Conservation (phyloP, 2,329 filamentous ascomycete species). For the Pseudogymnoascus sp. region DNA sequence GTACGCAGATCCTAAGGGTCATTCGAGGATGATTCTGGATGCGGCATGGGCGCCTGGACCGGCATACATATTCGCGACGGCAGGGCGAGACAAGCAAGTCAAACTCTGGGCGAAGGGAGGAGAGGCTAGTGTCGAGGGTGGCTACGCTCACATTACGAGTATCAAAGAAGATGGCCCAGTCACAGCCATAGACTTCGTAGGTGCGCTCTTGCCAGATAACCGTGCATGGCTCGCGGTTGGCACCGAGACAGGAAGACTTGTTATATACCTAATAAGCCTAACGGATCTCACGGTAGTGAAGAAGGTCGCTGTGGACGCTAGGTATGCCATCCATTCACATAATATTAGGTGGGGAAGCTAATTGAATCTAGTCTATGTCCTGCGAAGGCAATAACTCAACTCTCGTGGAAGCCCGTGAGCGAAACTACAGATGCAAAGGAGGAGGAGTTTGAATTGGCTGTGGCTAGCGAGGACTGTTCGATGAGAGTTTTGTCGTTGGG, state of each 20-base stretch:
- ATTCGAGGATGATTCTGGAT: slow-evolving; percentile 86
- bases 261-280: slow-evolving; percentile 20
- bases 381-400: slow-evolving; percentile 36
- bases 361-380: slow-evolving; percentile 35
- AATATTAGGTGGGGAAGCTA: background rate
- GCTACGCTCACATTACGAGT: slow-evolving; percentile 32
- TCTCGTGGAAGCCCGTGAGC: slow-evolving; percentile 56
- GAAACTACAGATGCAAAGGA: slow-evolving; percentile 12
- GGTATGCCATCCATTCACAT: slow-evolving; percentile 16
- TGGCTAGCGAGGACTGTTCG: slow-evolving; percentile 49
- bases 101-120: slow-evolving; percentile 53
- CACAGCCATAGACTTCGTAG: slow-evolving; percentile 63
- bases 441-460: slow-evolving; percentile 21
- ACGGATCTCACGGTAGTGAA: slow-evolving; percentile 25
- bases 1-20: slow-evolving; percentile 70
- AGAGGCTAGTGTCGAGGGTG: slow-evolving; percentile 19
- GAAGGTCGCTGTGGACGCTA: slow-evolving; percentile 14
- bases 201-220: slow-evolving; percentile 23
- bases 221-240: slow-evolving; percentile 45
- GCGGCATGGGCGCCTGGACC: slow-evolving; percentile 63
- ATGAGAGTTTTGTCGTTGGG: slow-evolving; percentile 45
- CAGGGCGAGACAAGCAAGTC: slow-evolving; percentile 79
- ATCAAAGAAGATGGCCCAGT: slow-evolving; percentile 50
- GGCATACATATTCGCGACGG: slow-evolving; percentile 64
- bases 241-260: slow-evolving; percentile 38